Percentiles rank a stretch among this genome's conserved stretches.
phyloP scores from a whole-genome alignment of 2,329 filamentous ascomycete genomes.

The Exophiala viscosa region DNA sequence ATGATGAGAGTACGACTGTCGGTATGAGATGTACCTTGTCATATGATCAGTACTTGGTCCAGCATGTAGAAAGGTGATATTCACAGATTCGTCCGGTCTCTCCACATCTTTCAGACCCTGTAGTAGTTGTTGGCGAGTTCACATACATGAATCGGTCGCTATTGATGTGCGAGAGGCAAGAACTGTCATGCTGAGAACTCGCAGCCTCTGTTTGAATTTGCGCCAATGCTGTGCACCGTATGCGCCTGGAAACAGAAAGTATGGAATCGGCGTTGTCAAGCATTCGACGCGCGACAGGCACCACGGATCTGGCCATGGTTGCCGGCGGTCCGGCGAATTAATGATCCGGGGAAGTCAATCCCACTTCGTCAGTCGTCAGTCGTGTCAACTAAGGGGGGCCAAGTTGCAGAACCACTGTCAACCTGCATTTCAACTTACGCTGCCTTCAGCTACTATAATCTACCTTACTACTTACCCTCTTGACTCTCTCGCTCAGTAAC shows the following conservation, averaged over 20 bases:
- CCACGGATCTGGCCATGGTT: neutral
- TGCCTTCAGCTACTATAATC: constrained; percentile 7
- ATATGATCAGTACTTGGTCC: constrained; percentile 32
- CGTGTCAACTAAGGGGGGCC: neutral
- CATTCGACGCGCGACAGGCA: constrained; percentile 1
- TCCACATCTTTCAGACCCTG: constrained; percentile 77
- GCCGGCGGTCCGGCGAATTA: constrained; percentile 5
- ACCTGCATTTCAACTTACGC: constrained; percentile 1
- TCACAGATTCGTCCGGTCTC: constrained; percentile 94
- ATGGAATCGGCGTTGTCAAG: too few relatives aligned
- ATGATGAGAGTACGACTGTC: constrained; percentile 95
- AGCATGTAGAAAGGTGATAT: constrained; percentile 16
- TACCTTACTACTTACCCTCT: neutral
- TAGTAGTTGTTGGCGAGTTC: constrained; percentile 12
- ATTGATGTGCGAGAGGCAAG: neutral
- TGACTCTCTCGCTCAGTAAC: neutral
- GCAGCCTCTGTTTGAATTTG: too few relatives aligned
- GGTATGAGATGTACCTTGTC: constrained; percentile 91
- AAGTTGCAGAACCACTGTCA: constrained; percentile 1
- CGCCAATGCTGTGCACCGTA: too few relatives aligned
- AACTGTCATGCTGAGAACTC: constrained; percentile 13
- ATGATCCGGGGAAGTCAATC: constrained; percentile 2
- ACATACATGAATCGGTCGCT: constrained; percentile 9
- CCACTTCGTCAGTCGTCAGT: too few relatives aligned
- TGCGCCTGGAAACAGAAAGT: too few relatives aligned